These are phyloP conservation scores for Bipolaris gigantea DNA, from an alignment of 2,329 filamentous ascomycete species.

Conservation along the genomic window DNA sequence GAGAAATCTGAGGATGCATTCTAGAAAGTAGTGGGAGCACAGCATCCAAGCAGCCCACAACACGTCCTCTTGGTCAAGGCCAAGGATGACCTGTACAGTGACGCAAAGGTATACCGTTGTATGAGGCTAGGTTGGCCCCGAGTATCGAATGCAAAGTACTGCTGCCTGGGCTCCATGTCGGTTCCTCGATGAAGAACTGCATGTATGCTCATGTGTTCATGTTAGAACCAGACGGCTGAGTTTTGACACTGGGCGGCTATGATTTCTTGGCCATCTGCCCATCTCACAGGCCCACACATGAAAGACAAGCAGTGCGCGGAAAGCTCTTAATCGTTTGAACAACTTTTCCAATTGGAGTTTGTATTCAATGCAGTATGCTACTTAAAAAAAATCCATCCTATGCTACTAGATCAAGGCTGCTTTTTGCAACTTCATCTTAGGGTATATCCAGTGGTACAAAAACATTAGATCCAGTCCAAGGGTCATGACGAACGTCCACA, in stretches of 20 bases:
- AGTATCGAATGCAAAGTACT: too few relatives aligned
- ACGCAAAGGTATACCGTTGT: too few relatives aligned
- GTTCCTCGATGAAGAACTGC: too few relatives aligned
- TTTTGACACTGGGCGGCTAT: background rate
- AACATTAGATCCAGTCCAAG: conserved; percentile 37
- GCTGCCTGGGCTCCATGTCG: too few relatives aligned
- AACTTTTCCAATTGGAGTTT: background rate
- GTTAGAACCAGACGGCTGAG: too few relatives aligned
- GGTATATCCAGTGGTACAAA: conserved; percentile 21
- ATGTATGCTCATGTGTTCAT: too few relatives aligned
- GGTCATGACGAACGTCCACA: conserved; percentile 24
- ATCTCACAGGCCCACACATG: background rate
- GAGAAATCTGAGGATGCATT: too few relatives aligned
- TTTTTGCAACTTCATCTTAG: conserved; percentile 11
- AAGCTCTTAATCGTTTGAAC: background rate
- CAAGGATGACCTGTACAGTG: too few relatives aligned
- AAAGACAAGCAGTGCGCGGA: background rate
- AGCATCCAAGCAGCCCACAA: too few relatives aligned
- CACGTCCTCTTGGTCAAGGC: too few relatives aligned
- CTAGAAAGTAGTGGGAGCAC: too few relatives aligned
- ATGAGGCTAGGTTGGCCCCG: too few relatives aligned
- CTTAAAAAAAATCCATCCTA: background rate
- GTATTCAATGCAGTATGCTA: conserved; percentile 7
- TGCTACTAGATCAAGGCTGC: conserved; percentile 6
- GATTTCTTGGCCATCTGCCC: background rate